These are phyloP conservation scores for Datura wrightii DNA, from an alignment of 257 asterid genomes.

Conservation along the genomic window DNA sequence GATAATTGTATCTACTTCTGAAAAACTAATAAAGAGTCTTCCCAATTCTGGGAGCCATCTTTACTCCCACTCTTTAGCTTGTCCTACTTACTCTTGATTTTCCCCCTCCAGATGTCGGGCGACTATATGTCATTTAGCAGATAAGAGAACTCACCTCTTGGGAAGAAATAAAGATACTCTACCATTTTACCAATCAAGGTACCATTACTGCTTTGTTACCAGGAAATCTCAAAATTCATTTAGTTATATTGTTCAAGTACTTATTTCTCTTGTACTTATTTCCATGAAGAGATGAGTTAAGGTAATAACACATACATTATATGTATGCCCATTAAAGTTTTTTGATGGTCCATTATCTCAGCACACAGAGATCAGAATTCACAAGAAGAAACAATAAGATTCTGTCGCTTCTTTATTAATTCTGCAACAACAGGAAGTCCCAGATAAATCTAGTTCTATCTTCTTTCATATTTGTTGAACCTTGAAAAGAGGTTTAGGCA, in stretches of 20 bases:
- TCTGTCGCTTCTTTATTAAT: neutral
- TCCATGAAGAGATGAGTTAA: neutral
- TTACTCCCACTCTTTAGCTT: neutral
- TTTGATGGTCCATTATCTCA: neutral
- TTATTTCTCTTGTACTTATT: neutral
- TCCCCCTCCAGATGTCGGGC: neutral
- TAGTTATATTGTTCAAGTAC: neutral
- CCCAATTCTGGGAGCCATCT: neutral
- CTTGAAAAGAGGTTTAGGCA: conserved; percentile 16
- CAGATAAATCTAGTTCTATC: neutral
- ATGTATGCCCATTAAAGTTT: neutral
- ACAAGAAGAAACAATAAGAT: conserved; percentile 13
- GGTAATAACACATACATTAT: neutral
- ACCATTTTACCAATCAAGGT: neutral
- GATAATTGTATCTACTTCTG: conserved; percentile 14
- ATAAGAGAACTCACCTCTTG: neutral
- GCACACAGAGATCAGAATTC: neutral
- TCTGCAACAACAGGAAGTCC: neutral
- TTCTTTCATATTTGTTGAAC: neutral
- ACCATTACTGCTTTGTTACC: neutral
- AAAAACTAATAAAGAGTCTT: neutral
- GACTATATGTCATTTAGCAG: neutral
- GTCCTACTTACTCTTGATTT: conserved; percentile 18
- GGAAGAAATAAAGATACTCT: neutral
- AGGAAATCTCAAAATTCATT: neutral